Base-by-base conservation (phyloP, 2,329 filamentous ascomycete species). In the Stagonosporopsis cucurbitacearum region DNA sequence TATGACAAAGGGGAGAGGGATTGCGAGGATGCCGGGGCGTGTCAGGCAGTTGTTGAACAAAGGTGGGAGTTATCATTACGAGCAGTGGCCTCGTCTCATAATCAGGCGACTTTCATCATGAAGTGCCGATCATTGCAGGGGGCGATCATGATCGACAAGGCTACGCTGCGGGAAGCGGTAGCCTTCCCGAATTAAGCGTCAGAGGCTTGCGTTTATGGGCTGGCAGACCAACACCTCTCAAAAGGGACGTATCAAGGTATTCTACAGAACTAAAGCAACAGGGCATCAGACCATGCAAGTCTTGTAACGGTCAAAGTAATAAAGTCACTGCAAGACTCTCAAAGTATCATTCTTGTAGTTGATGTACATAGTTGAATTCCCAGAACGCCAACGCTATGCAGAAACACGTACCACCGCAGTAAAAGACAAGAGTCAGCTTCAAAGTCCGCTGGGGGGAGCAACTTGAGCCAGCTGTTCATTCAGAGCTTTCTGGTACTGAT, bases 401-500 rank as follows among this genome's bases (percentile, higher is more conserved):
- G 50, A 53, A 55, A 41, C n/a, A 58, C 35, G 50, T 39, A 51
- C 26, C 35, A 12, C 20, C 28, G 22, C 26, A 25, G 23, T 30
- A 23, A 13, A 46, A 6, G 3, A 15, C 23, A 42, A 19, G 20
- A 28, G 4, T n/a, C 26, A 11, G 25, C 22, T 12, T 28, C 20
- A 56, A 32, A 47, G 20, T 19, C 53, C 47, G 25, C 39, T 47
- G 7, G 49, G 17, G 13, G 50, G 47, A 35, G 54, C 54, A 28
- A 23, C 53, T 23, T 66, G 63, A 9, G 66, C 64, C 45, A 75
- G 65, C 54, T 91, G 88, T 68, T 82, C 80, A 33, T 86, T 86
- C 55, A 92, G 79, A 12, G 88, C 90, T 65, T 82, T 86, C 62
- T 85, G 80, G 71, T 95, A 96, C 68, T 88, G 85, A n/a, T 77